phyloP scores from a whole-genome alignment of 164 flowering plant genomes.

The Dillenia turbinata region DNA sequence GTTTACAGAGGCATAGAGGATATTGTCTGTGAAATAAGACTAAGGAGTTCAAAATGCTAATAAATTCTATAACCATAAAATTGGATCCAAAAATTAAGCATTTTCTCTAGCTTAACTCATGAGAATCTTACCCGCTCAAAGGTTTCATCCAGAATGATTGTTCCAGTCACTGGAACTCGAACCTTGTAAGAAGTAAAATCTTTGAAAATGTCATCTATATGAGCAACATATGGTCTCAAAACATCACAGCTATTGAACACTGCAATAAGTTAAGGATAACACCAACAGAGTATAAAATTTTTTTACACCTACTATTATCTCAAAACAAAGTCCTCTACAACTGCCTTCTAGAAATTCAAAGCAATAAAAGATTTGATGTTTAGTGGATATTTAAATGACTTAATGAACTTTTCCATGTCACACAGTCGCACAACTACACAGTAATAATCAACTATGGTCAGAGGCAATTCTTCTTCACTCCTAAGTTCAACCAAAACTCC shows the following conservation, averaged over 20 bases:
- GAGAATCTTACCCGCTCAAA: conserved; percentile 69
- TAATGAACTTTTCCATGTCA: too few relatives aligned
- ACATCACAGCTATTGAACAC: conserved; percentile 92
- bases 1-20: too few relatives aligned
- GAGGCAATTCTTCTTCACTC: too few relatives aligned
- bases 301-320: neutral
- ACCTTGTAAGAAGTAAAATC: conserved; percentile 96
- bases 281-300: neutral
- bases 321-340: too few relatives aligned
- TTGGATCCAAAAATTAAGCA: too few relatives aligned
- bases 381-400: neutral
- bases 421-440: too few relatives aligned
- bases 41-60: neutral
- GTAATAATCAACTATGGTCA: too few relatives aligned
- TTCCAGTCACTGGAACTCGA: conserved; percentile 95
- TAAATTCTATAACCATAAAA: neutral
- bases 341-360: neutral
- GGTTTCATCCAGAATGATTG: conserved; percentile 89
- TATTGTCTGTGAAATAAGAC: neutral
- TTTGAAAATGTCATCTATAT: conserved; percentile 92
- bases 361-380: neutral
- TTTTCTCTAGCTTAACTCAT: too few relatives aligned
- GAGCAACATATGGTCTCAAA: conserved; percentile 84
- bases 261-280: conserved; percentile 48
- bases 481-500: too few relatives aligned